Conservation (phyloP, 305 asterid species). For the Solanum hybrid region DNA sequence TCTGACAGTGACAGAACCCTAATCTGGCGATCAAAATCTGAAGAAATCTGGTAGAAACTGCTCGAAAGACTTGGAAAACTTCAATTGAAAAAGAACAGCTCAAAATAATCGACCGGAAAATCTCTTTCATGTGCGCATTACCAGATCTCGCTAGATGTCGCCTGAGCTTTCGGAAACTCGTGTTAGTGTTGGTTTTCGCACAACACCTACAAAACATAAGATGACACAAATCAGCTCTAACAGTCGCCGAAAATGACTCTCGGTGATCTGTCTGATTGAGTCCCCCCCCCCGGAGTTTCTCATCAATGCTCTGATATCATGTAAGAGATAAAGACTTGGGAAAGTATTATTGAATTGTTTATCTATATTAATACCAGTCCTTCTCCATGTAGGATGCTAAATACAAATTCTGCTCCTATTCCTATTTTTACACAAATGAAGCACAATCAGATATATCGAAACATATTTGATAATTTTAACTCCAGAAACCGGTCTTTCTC, state of each 20-base stretch:
- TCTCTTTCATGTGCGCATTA: not conserved
- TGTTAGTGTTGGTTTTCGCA: not conserved
- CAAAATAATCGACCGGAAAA: not conserved
- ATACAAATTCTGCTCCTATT: not conserved
- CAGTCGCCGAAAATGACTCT: not conserved
- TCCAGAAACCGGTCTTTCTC: not conserved
- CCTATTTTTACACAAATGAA: not conserved
- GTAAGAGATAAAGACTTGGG: not conserved
- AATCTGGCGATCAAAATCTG: not conserved
- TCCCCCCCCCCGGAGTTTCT: not conserved
- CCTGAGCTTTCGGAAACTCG: not conserved
- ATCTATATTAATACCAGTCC: not conserved
- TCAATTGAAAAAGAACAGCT: not conserved
- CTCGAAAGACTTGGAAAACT: not conserved
- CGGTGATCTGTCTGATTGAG: not conserved
- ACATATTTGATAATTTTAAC: not conserved
- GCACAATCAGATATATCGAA: not conserved
- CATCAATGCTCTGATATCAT: not conserved
- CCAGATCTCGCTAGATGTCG: not conserved
- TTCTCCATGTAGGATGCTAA: not conserved
- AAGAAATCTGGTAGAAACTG: not conserved
- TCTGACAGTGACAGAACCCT: not conserved
- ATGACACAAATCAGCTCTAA: not conserved
- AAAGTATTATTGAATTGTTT: not conserved
- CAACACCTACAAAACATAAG: not conserved